phyloP scores from a whole-genome alignment of 108 stramenopile species.

The Cylindrotheca fusiformis region DNA sequence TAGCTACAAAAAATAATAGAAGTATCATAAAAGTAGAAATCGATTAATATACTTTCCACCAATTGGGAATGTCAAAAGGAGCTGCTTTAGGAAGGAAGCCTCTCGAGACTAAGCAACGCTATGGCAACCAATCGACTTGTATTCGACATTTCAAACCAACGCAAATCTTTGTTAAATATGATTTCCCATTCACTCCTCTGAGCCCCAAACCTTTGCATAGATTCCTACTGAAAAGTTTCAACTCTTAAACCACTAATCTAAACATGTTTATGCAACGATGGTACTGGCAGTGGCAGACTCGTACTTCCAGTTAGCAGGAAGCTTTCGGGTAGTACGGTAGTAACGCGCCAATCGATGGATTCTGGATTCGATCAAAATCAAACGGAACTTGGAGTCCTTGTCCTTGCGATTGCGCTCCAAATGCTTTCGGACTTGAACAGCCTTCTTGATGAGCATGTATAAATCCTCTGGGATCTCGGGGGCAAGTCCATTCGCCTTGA shows the following conservation, averaged over 20 bases:
- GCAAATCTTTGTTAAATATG: too few relatives aligned
- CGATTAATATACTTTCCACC: too few relatives aligned
- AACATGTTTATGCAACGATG: conserved; percentile 91
- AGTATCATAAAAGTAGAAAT: too few relatives aligned
- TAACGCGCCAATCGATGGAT: conserved; percentile 99
- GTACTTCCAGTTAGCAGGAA: conserved; percentile 99
- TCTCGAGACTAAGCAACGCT: too few relatives aligned
- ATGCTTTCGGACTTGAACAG: conserved; percentile 99
- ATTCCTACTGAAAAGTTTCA: too few relatives aligned
- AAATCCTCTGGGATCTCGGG: conserved; percentile 99
- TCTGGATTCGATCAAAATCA: conserved; percentile 99
- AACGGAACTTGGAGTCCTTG: conserved; percentile 99
- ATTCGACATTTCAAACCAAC: too few relatives aligned
- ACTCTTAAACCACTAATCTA: not conserved
- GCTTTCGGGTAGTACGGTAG: conserved; percentile 99
- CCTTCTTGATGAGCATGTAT: conserved; percentile 99
- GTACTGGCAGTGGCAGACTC: conserved; percentile 97
- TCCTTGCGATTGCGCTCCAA: conserved; percentile 99
- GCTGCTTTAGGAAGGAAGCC: too few relatives aligned
- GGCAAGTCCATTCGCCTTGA: conserved; percentile 99
- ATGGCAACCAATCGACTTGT: too few relatives aligned
- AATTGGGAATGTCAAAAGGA: too few relatives aligned
- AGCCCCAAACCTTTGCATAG: too few relatives aligned
- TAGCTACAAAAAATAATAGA: too few relatives aligned
- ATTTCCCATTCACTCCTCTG: too few relatives aligned